These are phyloP conservation scores for Saturnispora sekii DNA, from an alignment of 805 yeast species.

Conservation along the genomic window DNA sequence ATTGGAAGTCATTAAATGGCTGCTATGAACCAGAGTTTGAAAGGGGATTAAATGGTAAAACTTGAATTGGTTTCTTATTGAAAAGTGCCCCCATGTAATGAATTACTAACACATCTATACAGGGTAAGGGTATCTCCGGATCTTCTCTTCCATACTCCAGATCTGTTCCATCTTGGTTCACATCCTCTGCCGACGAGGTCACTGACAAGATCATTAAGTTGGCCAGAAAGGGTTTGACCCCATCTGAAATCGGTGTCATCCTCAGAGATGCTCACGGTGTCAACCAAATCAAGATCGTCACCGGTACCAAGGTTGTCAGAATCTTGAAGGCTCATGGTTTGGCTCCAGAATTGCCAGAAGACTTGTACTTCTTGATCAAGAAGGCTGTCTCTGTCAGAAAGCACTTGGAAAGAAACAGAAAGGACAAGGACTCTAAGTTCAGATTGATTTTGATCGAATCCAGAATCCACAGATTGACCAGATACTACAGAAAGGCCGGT, in stretches of 20 bases:
- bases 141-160: slow-evolving; percentile 99
- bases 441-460: slow-evolving; percentile 99
- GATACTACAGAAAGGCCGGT: slow-evolving; percentile 99
- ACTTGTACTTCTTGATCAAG: slow-evolving; percentile 96
- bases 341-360: slow-evolving; percentile 99
- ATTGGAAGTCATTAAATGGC: slow-evolving; percentile 17
- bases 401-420: slow-evolving; percentile 99
- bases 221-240: slow-evolving; percentile 99
- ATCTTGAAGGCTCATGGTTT: slow-evolving; percentile 98
- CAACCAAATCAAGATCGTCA: slow-evolving; percentile 91
- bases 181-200: slow-evolving; percentile 88
- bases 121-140: slow-evolving; percentile 99
- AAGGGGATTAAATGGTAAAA: slow-evolving; percentile 20
- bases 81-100: neutral
- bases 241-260: slow-evolving; percentile 98
- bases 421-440: slow-evolving; percentile 99
- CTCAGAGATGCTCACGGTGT: slow-evolving; percentile 99
- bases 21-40: slow-evolving; percentile 44
- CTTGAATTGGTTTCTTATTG: slow-evolving; percentile 12
- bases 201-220: slow-evolving; percentile 98
- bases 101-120: slow-evolving; percentile 23
- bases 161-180: slow-evolving; percentile 99
- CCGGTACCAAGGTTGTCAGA: slow-evolving; percentile 99
- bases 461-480: slow-evolving; percentile 99
- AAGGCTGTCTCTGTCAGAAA: slow-evolving; percentile 99